Percentiles rank a stretch among this genome's conserved stretches.
phyloP scores from a whole-genome alignment of 2,329 filamentous ascomycete genomes.

The Juglanconis sp. region DNA sequence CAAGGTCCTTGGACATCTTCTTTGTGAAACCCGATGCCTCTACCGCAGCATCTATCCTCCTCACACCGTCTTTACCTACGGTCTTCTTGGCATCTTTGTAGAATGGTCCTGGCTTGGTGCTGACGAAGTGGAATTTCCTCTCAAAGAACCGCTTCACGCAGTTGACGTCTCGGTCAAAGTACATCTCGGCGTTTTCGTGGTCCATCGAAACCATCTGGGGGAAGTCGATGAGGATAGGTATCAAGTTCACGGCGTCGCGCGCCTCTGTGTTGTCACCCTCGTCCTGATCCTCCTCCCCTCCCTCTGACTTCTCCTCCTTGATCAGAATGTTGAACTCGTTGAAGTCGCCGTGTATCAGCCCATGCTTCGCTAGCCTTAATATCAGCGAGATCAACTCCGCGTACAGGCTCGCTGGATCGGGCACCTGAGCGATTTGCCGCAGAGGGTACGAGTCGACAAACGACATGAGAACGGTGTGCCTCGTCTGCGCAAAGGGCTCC shows the following conservation, averaged over 20 bases:
- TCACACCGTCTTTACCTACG: slow-evolving; percentile 61
- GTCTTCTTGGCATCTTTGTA: slow-evolving; percentile 80
- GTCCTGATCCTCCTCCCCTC: slow-evolving; percentile 37
- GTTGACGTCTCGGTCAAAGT: slow-evolving; percentile 93
- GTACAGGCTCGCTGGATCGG: slow-evolving; percentile 82
- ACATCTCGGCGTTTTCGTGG: slow-evolving; percentile 90
- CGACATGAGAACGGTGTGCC: slow-evolving; percentile 95
- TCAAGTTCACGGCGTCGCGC: slow-evolving; percentile 47
- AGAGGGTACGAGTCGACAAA: slow-evolving; percentile 90
- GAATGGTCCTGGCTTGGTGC: slow-evolving; percentile 77
- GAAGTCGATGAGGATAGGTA: slow-evolving; percentile 91
- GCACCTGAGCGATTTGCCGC: slow-evolving; percentile 79
- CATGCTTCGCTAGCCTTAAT: slow-evolving; percentile 76
- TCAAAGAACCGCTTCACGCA: slow-evolving; percentile 95
- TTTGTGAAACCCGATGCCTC: slow-evolving; percentile 93
- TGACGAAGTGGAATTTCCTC: slow-evolving; percentile 81
- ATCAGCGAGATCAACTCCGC: slow-evolving; percentile 87
- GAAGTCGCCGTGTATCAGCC: slow-evolving; percentile 95
- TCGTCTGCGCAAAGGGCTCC: slow-evolving; percentile 79
- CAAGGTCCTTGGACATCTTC: slow-evolving; percentile 94
- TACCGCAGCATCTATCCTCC: slow-evolving; percentile 79
- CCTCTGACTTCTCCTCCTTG: slow-evolving; percentile 60
- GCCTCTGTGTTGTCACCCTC: slow-evolving; percentile 27
- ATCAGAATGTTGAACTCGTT: slow-evolving; percentile 99
- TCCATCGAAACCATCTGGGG: slow-evolving; percentile 97